Base-by-base conservation (phyloP, 768 basidiomycete genomes). In the Boletus rubescentipes region DNA sequence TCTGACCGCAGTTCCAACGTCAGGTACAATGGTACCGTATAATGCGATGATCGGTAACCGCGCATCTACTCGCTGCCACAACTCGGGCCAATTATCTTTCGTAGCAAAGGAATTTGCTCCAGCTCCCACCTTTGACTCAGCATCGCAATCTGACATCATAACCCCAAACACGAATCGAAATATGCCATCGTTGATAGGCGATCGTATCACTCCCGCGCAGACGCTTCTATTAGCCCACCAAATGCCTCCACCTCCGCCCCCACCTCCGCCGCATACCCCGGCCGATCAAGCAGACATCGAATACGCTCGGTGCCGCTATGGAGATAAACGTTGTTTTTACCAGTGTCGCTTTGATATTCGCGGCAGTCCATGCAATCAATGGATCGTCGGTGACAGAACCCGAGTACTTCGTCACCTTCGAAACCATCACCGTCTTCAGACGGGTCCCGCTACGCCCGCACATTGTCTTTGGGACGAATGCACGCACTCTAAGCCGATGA, bases 381-480 rank as follows among this genome's bases (percentile, higher is more conserved):
- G 59, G 53, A 60, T 69, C 21, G 55, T 64, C 35, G 67, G 68
- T 9, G 66, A 70, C 31, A 48, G 67, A 29, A 51, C 57, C 14
- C 59, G 60, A 23, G 60, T 69, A 0, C 61, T 67, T 16, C 57
- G 59, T 23, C 68, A 69, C 49, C 70, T 69, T 18, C 67, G 69
- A 8, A 57, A 49, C 12, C 36, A 63, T 45, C 68, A 69, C 20
- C 61, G 42, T 29, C 57, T 63, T 9, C 54, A 63, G 14, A 61
- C 48, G 0, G 61, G 54, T 16, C 54, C 60, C 10, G 50, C 61
- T 5, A 5, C n/a, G 14, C 54, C 58, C 12, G 57, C 61, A 2
- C 0, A 20, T 18, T 69, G 68, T 35, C 61, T 20, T 4, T 71
- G 70, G 68, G 55, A 58, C 10, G 46, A 36, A 39, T 69, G 70